Evolutionary conservation across 345 rosid species (phyloP).

Genomic region (Brassica carinata): DNA sequence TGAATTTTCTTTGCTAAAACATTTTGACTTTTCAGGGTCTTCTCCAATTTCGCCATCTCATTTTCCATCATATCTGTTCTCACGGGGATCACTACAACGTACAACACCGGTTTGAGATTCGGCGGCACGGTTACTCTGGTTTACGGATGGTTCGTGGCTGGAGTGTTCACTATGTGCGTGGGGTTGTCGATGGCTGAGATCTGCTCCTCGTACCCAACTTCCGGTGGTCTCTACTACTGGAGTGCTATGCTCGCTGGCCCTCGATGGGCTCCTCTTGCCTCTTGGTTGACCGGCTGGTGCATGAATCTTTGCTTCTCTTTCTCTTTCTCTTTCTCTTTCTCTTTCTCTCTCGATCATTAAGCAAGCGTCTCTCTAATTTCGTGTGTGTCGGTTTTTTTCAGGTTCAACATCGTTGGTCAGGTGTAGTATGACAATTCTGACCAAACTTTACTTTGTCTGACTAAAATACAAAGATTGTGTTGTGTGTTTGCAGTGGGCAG

Average conservation of each 20-base stretch:
- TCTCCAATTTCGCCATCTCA: slow-evolving; percentile 92
- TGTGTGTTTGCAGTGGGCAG: slow-evolving; percentile 79
- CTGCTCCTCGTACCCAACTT: slow-evolving; percentile 94
- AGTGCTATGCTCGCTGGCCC: slow-evolving; percentile 97
- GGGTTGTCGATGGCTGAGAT: slow-evolving; percentile 94
- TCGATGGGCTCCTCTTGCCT: slow-evolving; percentile 89
- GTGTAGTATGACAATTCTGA: slow-evolving; percentile 31
- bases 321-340: background rate
- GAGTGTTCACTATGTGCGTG: slow-evolving; percentile 81
- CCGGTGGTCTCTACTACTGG: slow-evolving; percentile 98
- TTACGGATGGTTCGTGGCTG: slow-evolving; percentile 90
- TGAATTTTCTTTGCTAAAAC: background rate
- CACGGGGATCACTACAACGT: slow-evolving; percentile 88
- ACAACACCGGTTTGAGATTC: slow-evolving; percentile 70
- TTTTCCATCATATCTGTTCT: slow-evolving; percentile 89
- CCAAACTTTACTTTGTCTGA: background rate
- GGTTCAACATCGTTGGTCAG: slow-evolving; percentile 99
- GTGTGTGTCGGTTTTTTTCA: slow-evolving; percentile 40
- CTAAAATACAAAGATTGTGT: background rate
- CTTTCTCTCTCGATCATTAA: background rate
- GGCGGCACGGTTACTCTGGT: slow-evolving; percentile 82
- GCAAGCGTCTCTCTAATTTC: slow-evolving; percentile 30
- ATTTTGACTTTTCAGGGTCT: slow-evolving; percentile 58
- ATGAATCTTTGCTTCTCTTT: background rate
- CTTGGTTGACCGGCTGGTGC: slow-evolving; percentile 97